Percentiles rank a stretch among this genome's conserved stretches.
phyloP scores from a whole-genome alignment of 2,329 filamentous ascomycete species.

The Tolypocladium pustulatum region DNA sequence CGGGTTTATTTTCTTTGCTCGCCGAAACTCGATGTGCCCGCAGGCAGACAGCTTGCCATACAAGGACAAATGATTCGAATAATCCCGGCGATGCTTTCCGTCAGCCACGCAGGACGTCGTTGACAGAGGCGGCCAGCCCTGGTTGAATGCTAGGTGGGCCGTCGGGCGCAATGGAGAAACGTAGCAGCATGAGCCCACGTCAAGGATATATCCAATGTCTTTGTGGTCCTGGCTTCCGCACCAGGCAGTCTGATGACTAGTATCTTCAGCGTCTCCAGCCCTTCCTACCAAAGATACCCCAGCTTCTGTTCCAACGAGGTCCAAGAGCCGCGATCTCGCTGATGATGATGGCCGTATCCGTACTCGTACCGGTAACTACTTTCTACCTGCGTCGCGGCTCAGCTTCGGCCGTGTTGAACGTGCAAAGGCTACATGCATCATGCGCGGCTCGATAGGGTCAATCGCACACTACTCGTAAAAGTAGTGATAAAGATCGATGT shows the following conservation, averaged over 20 bases:
- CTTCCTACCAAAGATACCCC: neutral
- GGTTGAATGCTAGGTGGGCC: neutral
- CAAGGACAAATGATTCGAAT: neutral
- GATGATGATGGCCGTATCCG: neutral
- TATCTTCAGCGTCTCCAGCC: neutral
- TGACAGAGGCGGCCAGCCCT: neutral
- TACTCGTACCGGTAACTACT: too few species aligned
- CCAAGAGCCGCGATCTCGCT: neutral
- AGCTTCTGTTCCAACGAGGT: neutral
- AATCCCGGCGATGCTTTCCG: neutral
- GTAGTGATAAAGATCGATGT: neutral
- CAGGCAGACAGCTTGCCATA: neutral
- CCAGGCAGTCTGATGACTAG: neutral
- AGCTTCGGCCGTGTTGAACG: neutral
- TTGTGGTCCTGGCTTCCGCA: neutral
- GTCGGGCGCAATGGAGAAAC: neutral
- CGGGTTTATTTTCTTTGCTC: neutral
- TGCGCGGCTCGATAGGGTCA: neutral
- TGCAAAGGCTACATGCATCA: neutral
- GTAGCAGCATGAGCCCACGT: neutral
- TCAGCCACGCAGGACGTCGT: neutral
- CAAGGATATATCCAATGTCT: too few species aligned
- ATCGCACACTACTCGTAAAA: neutral
- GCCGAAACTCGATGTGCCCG: neutral
- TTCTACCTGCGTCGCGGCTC: neutral